These are phyloP conservation scores for Metschnikowia picachoensis DNA, from an alignment of 805 yeast genomes.

Conservation along the genomic window DNA sequence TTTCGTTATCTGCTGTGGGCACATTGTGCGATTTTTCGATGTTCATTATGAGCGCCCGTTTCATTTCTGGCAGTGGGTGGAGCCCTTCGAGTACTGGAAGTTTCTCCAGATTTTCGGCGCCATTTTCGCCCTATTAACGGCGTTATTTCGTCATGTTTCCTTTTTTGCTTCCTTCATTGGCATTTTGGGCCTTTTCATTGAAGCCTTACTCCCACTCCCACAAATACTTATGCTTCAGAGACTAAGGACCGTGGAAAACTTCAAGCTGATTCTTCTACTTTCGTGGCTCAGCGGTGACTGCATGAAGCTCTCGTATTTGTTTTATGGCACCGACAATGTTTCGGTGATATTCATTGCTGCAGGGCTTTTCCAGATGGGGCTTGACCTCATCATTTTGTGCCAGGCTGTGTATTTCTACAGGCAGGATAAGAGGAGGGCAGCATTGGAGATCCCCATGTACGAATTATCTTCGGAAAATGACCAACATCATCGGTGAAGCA, in stretches of 20 bases:
- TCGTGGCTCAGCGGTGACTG: slow-evolving; percentile 91
- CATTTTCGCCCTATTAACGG: slow-evolving; percentile 39
- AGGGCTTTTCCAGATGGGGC: slow-evolving; percentile 71
- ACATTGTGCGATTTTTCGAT: slow-evolving; percentile 60
- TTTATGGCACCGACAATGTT: slow-evolving; percentile 73
- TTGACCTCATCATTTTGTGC: slow-evolving; percentile 68
- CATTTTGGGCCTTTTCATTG: slow-evolving; percentile 62
- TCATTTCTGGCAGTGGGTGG: slow-evolving; percentile 85
- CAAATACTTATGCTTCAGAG: slow-evolving; percentile 69
- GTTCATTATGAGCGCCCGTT: slow-evolving; percentile 62
- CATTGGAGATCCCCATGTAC: slow-evolving; percentile 10
- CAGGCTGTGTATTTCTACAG: slow-evolving; percentile 64
- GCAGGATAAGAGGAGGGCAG: slow-evolving; percentile 8
- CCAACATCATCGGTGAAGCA: neutral
- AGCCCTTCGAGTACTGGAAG: slow-evolving; percentile 47
- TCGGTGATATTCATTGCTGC: slow-evolving; percentile 63
- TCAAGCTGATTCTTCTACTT: slow-evolving; percentile 66
- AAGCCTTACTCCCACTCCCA: slow-evolving; percentile 70
- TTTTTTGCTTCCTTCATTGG: slow-evolving; percentile 53
- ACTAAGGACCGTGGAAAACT: slow-evolving; percentile 68
- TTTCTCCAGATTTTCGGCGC: slow-evolving; percentile 49
- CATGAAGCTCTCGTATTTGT: slow-evolving; percentile 66
- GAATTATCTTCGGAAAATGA: slow-evolving; percentile 1
- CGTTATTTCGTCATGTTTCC: slow-evolving; percentile 31
- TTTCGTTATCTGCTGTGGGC: slow-evolving; percentile 12